These are phyloP conservation scores for Penicillium desertorum DNA, from an alignment of 495 filamentous ascomycete species.

Conservation along the genomic window DNA sequence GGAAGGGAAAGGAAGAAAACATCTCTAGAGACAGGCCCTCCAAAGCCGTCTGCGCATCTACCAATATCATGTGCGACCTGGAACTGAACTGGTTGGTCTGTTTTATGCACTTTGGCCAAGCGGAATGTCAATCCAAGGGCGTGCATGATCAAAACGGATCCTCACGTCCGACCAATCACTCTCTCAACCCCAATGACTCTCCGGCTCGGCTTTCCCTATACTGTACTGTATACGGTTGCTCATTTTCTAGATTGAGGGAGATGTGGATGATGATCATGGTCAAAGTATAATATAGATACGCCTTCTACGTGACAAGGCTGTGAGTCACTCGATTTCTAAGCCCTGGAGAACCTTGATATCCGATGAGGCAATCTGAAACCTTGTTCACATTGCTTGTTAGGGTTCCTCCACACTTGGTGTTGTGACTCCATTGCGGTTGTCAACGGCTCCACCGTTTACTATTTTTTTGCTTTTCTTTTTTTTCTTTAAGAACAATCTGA, in stretches of 20 bases:
- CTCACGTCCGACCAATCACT: conserved; percentile 15
- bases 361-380: not conserved
- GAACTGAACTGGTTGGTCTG: not conserved
- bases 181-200: conserved; percentile 10
- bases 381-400: conserved; percentile 1
- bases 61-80: not conserved
- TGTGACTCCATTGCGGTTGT: conserved; percentile 24
- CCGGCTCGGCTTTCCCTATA: conserved; percentile 7
- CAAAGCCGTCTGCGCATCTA: not conserved
- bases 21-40: not conserved
- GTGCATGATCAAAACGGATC: conserved; percentile 16
- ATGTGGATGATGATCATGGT: conserved; percentile 3
- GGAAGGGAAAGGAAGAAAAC: not conserved
- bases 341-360: not conserved
- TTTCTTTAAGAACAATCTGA: not conserved
- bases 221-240: conserved; percentile 1
- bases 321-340: conserved; percentile 11
- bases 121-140: conserved; percentile 36
- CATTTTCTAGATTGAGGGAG: not conserved
- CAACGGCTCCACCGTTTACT: conserved; percentile 32
- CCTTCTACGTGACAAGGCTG: not conserved
- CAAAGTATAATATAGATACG: not conserved
- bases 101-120: conserved; percentile 1
- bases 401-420: conserved; percentile 15
- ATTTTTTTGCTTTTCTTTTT: conserved; percentile 8